Evolutionary conservation across 495 filamentous ascomycete species (phyloP), one percentile per base, ranked within the genome.

Genomic region (Penicillium malachiteum): DNA sequence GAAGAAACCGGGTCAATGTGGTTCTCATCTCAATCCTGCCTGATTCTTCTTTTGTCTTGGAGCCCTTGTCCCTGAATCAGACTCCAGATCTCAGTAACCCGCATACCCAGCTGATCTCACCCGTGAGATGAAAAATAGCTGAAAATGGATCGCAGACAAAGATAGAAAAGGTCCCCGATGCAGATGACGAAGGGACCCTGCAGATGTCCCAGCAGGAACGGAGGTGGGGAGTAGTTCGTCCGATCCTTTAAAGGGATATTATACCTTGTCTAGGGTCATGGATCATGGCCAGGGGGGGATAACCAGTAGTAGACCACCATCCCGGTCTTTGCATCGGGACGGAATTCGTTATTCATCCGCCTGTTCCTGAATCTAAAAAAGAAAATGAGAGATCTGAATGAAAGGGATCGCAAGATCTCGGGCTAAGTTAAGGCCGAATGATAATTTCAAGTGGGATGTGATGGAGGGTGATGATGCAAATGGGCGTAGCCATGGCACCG

Each of bases 391-490:
- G 52, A 54, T 21, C 8, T 37, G 12, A 10, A 37, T 10, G 34
- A 37, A 9, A 37, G 34, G 34, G 35, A 18, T 30, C 7, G 17
- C 31, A 37, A 49, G 34, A 56, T 46, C 13, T 54, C 57, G 52
- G 60, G 35, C 34, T 11, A 55, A 50, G 7, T 41, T 56, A 41
- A 50, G 39, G 26, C 58, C 55, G 50, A 61, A 44, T 18, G 11
- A 31, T 31, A 30, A 33, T 46, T 10, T 50, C 21, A 26, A 3
- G 34, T 37, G 2, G 53, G 40, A 13, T 31, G 5, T 52, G 35
- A 33, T 8, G 31, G 18, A 39, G 17, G 11, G 48, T 7, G 35
- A 14, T 35, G 32, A 52, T 57, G 50, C 46, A 39, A 30, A 31
- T 40, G 53, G 50, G 56, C 48, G 31, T 13, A 50, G 35, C 18